A percentile compares a stretch with the other conserved stretches of the same genome.
Evolutionary conservation across 306 rosid species (phyloP).

Genomic region (Senna siamea): DNA sequence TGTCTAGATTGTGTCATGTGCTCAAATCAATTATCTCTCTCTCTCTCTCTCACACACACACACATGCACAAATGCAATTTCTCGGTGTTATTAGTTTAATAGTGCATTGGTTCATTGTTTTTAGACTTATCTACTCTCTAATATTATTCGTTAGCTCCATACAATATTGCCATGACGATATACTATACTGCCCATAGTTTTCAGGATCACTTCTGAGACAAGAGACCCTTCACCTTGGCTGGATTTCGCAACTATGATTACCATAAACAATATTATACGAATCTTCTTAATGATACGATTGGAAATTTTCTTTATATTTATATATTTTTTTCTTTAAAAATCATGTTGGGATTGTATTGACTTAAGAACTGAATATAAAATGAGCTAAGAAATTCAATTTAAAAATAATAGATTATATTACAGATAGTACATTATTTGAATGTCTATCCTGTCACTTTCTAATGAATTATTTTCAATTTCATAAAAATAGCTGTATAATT

Average conservation of each 20-base stretch:
- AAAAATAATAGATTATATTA: neutral
- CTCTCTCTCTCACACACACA: too few relatives aligned
- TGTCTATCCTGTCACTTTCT: too few relatives aligned
- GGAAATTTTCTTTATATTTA: neutral
- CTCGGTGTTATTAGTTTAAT: neutral
- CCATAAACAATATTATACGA: neutral
- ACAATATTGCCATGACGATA: neutral
- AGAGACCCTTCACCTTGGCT: neutral
- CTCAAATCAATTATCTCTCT: neutral
- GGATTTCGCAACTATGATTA: neutral
- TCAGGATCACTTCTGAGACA: neutral
- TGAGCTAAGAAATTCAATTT: too few relatives aligned
- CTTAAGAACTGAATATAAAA: neutral
- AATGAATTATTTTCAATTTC: too few relatives aligned
- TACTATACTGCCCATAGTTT: neutral
- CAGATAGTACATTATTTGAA: neutral
- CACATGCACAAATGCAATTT: neutral
- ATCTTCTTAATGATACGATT: neutral
- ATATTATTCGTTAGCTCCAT: constrained; percentile 8
- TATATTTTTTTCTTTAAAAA: neutral
- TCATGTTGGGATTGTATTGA: neutral
- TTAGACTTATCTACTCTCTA: neutral
- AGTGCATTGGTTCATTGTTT: constrained; percentile 5
- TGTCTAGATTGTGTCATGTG: constrained; percentile 10
- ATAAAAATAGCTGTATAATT: too few relatives aligned